Evolutionary conservation across 1,284 basidiomycete genomes (phyloP), one percentile per base, ranked within the genome.

Genomic region (Cryptococcus sp.): DNA sequence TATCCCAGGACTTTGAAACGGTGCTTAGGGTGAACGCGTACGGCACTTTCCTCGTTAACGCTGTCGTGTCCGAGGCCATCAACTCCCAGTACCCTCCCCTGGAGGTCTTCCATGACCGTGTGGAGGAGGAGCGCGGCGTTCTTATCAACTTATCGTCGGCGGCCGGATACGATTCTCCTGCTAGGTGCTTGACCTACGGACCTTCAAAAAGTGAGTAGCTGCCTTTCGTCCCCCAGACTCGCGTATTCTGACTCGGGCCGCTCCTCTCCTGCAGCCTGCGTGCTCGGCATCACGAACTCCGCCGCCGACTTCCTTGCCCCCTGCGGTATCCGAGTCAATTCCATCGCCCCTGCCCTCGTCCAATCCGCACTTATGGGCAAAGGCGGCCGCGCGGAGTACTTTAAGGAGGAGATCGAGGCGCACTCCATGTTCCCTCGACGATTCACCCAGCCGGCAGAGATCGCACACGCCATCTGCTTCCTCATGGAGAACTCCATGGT

Each of bases 101-200:
- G 18, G 61, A 50, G 9, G 33, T 50, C n/a, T 58, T 55, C 44
- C 53, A 47, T 9, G 39, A 40, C 1, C 53, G 62, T 39, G 49
- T 52, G n/a, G 61, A 67, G 44, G 72, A 74, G 51, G 73, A 74
- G 57, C 60, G 72, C 12, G 73, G 72, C 18, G 59, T 68, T 49
- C 73, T 75, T 48, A 60, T 75, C 66, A 75, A 75, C 64, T 66
- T 74, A 52, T 69, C 72, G n/a, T 67, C 64, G 13, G 63, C 60
- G 9, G 73, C 70, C 3, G 73, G 64, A 12, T 61, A 65, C 21
- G 59, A 64, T 38, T 61, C 65, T 1, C 68, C 72, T 42, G 70
- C 72, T n/a, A 63, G 73, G 33, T 64, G 65, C 28, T 60, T 76
- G 20, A 61, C 60, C 2, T 76, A 76, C 45, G 71, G 70, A 1